A percentile compares a stretch with the other conserved stretches of the same genome.
phyloP scores from a whole-genome alignment of 768 basidiomycete species.

The Agrocybe praecox region DNA sequence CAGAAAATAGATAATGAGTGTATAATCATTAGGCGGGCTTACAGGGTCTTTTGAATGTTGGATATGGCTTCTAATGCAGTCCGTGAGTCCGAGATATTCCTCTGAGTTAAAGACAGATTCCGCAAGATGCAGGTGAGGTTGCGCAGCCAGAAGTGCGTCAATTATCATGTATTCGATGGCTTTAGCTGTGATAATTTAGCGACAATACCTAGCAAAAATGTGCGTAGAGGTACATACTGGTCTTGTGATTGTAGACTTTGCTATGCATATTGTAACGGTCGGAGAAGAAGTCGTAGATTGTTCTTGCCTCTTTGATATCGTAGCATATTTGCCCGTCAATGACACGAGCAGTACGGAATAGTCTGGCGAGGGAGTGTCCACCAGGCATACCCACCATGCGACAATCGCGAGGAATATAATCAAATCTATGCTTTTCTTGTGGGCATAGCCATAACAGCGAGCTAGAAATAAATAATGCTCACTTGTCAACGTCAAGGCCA shows the following conservation, averaged over 20 bases:
- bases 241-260: slow-evolving; percentile 75
- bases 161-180: slow-evolving; percentile 83
- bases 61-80: slow-evolving; percentile 63
- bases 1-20: background rate
- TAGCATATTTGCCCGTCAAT: slow-evolving; percentile 77
- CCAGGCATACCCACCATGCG: slow-evolving; percentile 66
- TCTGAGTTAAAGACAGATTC: slow-evolving; percentile 57
- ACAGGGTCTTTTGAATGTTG: slow-evolving; percentile 55
- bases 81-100: slow-evolving; percentile 65
- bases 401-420: slow-evolving; percentile 77
- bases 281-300: slow-evolving; percentile 70
- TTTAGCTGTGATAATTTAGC: slow-evolving; percentile 46
- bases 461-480: slow-evolving; percentile 1
- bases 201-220: background rate
- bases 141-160: slow-evolving; percentile 70
- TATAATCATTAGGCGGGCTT: slow-evolving; percentile 16
- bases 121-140: slow-evolving; percentile 63
- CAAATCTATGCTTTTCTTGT: slow-evolving; percentile 51
- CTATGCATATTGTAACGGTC: slow-evolving; percentile 79
- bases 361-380: slow-evolving; percentile 45
- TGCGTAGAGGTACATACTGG: background rate
- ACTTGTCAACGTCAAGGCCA: slow-evolving; percentile 89
- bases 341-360: slow-evolving; percentile 75
- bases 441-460: background rate
- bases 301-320: slow-evolving; percentile 77